Evolutionary conservation across 106 monocot species (phyloP).

Genomic region (Gastrodia elata): DNA sequence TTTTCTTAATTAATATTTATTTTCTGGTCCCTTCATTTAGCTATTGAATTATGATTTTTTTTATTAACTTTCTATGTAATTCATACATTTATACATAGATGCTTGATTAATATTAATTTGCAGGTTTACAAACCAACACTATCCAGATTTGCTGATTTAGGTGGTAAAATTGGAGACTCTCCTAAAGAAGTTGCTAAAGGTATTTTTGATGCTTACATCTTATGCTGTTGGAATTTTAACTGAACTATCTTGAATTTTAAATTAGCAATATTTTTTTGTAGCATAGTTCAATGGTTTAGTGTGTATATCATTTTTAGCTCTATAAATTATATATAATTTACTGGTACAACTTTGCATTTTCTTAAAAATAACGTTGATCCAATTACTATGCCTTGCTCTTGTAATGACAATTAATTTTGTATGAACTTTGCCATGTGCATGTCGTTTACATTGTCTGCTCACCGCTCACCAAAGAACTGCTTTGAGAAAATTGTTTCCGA

Average conservation of each 20-base stretch:
- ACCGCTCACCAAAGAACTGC: not conserved
- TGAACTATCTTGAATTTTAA: not conserved
- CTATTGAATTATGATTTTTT: not conserved
- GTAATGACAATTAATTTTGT: not conserved
- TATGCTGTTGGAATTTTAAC: not conserved
- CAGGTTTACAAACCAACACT: conserved; percentile 85
- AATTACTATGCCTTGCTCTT: not conserved
- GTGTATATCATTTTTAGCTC: not conserved
- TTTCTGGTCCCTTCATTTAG: not conserved
- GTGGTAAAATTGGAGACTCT: conserved; percentile 42
- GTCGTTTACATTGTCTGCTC: not conserved
- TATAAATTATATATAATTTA: not conserved
- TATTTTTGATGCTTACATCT: conserved; percentile 11
- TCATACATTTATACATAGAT: not conserved
- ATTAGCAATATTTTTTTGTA: not conserved
- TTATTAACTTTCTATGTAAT: not conserved
- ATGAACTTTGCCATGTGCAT: too few species aligned
- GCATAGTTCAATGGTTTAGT: not conserved
- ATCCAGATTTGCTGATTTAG: conserved; percentile 66
- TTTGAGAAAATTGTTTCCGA: not conserved
- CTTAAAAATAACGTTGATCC: not conserved
- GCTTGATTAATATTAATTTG: conserved; percentile 2
- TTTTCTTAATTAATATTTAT: not conserved
- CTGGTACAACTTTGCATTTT: not conserved
- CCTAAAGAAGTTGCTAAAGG: conserved; percentile 70